Conservation (phyloP, 768 basidiomycete species). For the Tephrocybe sp. region DNA sequence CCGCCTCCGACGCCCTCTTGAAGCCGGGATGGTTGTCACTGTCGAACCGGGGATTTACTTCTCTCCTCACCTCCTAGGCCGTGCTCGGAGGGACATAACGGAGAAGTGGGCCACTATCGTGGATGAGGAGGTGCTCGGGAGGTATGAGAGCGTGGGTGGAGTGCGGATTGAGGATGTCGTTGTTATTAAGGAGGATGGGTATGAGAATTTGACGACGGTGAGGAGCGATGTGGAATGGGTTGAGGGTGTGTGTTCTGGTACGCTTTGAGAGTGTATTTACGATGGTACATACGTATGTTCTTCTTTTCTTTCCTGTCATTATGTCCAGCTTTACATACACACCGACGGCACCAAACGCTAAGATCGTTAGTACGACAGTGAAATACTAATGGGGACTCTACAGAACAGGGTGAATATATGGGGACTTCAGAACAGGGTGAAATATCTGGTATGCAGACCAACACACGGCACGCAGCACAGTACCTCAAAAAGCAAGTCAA, state of each 20-base stretch:
- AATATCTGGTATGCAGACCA: no score
- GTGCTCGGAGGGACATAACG: constrained; percentile 51
- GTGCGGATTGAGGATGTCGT: constrained; percentile 94
- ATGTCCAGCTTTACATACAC: no score
- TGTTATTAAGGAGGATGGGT: constrained; percentile 67
- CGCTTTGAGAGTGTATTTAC: constrained; percentile 21
- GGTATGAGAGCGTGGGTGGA: constrained; percentile 83
- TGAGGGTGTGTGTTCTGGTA: constrained; percentile 79
- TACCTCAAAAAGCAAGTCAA: no score
- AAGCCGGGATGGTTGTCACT: constrained; percentile 84
- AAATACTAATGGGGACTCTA: no score
- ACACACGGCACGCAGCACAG: no score
- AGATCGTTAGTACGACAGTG: no score
- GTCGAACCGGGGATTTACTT: constrained; percentile 93
- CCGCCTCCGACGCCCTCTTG: constrained; percentile 70
- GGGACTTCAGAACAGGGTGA: no score
- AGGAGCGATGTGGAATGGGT: constrained; percentile 81
- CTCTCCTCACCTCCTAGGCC: constrained; percentile 70
- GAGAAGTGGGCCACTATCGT: constrained; percentile 49
- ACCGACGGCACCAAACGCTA: no score
- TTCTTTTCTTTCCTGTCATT: no score
- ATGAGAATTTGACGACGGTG: constrained; percentile 84
- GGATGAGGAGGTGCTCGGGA: constrained; percentile 62
- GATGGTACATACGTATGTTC: no score
- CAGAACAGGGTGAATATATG: no score